Evolutionary conservation across 2,329 filamentous ascomycete genomes (phyloP), one percentile per base, ranked within the genome.

Genomic region (Fusarium albosuccineum): DNA sequence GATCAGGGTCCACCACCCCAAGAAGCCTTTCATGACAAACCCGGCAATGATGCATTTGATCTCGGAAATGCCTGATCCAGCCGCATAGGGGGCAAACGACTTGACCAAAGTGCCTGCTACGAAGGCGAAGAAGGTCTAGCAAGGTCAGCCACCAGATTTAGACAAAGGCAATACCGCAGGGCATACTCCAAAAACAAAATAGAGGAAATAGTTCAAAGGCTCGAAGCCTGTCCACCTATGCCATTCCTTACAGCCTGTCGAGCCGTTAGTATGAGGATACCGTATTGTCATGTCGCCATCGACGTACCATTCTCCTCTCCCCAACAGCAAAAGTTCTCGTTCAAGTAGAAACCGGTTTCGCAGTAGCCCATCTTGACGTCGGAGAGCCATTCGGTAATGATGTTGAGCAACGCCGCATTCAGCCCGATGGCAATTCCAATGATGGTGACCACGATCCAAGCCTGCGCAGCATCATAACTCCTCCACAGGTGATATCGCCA

Each of bases 31-130:
- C 96, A 99, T 99, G 50, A 98, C 93, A 77, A 99, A 99, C 4
- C 96, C 96, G 5, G 95, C 96, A 75, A 99, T 97, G 76, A 99
- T 98, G 80, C 94, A 97, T 80, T 99, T 99, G 85, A 99, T 99
- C 82, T 99, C 96, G 11, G 94, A 97, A 60, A 99, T 99, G 40
- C 96, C 96, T 11, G 93, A 97, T 14, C 96, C 96, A 34, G 96
- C 96, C 10, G 96, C 96, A 77, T 99, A 99, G 0, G 96, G 96
- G 5, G 96, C 94, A 79, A 96, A 98, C 1, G 89, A 89, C 77
- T 93, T 96, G 75, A 99, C 96, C 40, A 99, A 84, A 37, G 87
- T 89, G 1, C 94, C 94, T 3, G 94, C 91, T 4, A 91, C 91
- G 55, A 92, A 91, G 16, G 95, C 92, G 77, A 98, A 97, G 3